Evolutionary conservation across 2,329 filamentous ascomycete genomes (phyloP).

Genomic region (Tolypocladium ophioglossoides): DNA sequence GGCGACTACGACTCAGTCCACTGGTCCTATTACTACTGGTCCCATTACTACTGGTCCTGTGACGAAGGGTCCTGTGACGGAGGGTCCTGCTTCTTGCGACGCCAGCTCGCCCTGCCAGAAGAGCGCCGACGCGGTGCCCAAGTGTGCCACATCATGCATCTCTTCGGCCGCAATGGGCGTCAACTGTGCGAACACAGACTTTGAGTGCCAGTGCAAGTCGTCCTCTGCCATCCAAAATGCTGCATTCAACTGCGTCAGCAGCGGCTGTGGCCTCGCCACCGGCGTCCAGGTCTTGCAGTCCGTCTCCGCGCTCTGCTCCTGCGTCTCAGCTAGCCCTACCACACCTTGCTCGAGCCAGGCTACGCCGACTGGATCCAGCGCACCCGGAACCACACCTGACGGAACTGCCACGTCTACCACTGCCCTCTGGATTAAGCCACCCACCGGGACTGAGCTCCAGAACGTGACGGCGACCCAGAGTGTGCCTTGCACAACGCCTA

Average conservation of each 20-base stretch:
- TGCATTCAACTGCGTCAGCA: conserved; percentile 10
- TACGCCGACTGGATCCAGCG: neutral
- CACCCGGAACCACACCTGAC: neutral
- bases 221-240: conserved; percentile 10
- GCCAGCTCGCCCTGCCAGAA: conserved; percentile 11
- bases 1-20: neutral
- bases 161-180: conserved; percentile 12
- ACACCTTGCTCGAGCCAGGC: conserved; percentile 1
- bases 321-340: conserved; percentile 12
- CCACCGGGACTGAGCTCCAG: too few species aligned
- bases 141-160: conserved; percentile 15
- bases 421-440: too few species aligned
- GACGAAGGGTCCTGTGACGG: too few species aligned
- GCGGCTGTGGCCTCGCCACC: conserved; percentile 8
- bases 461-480: too few species aligned
- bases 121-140: conserved; percentile 11
- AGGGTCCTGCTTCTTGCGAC: neutral
- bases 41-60: too few species aligned
- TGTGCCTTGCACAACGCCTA: too few species aligned
- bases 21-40: neutral
- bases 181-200: conserved; percentile 12
- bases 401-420: neutral
- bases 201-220: conserved; percentile 13
- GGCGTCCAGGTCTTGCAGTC: conserved; percentile 8
- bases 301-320: conserved; percentile 12